Conservation (phyloP, 139 green algal species). For the Tetraselmis chui region DNA sequence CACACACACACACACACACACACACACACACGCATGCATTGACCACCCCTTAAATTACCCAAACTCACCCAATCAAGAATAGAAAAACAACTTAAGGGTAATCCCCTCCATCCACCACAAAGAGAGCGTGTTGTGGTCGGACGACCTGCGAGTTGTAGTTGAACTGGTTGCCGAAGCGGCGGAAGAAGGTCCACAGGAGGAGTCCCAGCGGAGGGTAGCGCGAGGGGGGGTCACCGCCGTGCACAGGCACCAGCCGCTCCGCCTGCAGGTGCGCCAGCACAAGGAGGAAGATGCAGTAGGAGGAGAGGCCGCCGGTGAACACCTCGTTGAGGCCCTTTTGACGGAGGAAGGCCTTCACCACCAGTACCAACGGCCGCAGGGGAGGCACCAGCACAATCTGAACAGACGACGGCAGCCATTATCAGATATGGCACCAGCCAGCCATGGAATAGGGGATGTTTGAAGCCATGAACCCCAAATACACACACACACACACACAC, state of each 20-base stretch:
- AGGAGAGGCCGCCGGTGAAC: slow-evolving; percentile 56
- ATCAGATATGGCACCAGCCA: not conserved
- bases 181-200: slow-evolving; percentile 54
- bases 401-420: not conserved
- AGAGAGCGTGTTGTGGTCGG: no score
- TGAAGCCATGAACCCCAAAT: no score
- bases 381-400: slow-evolving; percentile 44
- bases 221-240: not conserved
- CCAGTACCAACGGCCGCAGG: slow-evolving; percentile 58
- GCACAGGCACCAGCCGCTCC: slow-evolving; percentile 16
- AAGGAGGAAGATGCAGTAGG: slow-evolving; percentile 70
- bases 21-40: not conserved
- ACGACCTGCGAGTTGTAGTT: slow-evolving; percentile 30
- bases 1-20: not conserved
- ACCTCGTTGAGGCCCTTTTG: slow-evolving; percentile 66
- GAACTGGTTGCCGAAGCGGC: slow-evolving; percentile 29
- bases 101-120: no score
- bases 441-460: not conserved
- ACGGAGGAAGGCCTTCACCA: slow-evolving; percentile 56
- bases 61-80: no score
- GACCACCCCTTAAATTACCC: no score
- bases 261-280: slow-evolving; percentile 59
- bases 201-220: not conserved
- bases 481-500: no score
- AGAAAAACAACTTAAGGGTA: no score